Evolutionary conservation across 371 early-diverging fungal genomes (phyloP).

Genomic region (Apophysomyces sp.): DNA sequence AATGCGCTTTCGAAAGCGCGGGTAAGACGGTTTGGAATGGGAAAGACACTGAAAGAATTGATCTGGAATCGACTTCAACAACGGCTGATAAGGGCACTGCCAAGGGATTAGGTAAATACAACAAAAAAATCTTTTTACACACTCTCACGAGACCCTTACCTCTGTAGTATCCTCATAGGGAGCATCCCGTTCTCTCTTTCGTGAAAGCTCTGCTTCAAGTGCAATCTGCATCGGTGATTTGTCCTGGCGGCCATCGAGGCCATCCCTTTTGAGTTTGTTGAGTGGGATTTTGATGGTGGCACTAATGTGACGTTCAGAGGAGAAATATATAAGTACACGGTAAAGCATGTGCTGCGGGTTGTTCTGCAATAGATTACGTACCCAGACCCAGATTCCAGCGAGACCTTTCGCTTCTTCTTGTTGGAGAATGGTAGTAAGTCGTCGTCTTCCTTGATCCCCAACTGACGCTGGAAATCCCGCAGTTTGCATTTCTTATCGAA

Average conservation of each 20-base stretch:
- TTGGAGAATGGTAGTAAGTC: constrained; percentile 32
- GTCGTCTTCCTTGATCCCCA: constrained; percentile 58
- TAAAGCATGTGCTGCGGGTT: neutral
- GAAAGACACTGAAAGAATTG: constrained; percentile 30
- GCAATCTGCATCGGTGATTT: constrained; percentile 41
- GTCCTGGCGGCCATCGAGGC: constrained; percentile 23
- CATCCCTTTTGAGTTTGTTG: constrained; percentile 41
- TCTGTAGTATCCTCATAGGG: constrained; percentile 60
- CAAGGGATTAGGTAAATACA: neutral
- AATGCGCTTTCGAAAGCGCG: constrained; percentile 50
- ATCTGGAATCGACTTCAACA: constrained; percentile 34
- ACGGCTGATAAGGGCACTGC: constrained; percentile 54
- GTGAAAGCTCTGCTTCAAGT: constrained; percentile 53
- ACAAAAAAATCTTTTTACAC: neutral
- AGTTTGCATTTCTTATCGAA: constrained; percentile 57
- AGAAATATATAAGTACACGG: neutral
- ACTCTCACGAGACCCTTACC: too few species aligned
- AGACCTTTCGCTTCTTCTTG: constrained; percentile 38
- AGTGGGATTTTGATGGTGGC: constrained; percentile 61
- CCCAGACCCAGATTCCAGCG: constrained; percentile 27
- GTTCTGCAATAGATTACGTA: constrained; percentile 11
- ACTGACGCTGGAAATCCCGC: constrained; percentile 50
- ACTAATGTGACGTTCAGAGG: constrained; percentile 18
- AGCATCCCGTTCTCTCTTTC: constrained; percentile 51
- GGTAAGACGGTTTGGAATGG: constrained; percentile 5